phyloP scores from a whole-genome alignment of 2,329 filamentous ascomycete genomes.

The Aspergillus fumigatiaffinis region DNA sequence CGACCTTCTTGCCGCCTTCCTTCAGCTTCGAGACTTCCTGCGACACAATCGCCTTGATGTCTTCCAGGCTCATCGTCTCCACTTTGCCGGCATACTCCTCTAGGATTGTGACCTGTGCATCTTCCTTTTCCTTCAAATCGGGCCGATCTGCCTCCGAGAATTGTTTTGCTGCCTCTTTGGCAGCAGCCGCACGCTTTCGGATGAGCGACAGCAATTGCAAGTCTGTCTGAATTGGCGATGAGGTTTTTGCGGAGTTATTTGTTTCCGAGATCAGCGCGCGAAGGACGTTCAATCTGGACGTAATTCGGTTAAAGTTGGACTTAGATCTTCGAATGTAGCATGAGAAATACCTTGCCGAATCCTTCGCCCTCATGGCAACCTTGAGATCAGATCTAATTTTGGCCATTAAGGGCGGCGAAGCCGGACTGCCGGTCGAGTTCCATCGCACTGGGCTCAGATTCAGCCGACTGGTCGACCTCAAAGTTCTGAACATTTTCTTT shows the following conservation, averaged over 20 bases:
- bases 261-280: slow-evolving; percentile 48
- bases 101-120: slow-evolving; percentile 41
- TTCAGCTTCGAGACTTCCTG: slow-evolving; percentile 34
- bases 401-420: slow-evolving; percentile 41
- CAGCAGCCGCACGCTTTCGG: slow-evolving; percentile 39
- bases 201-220: slow-evolving; percentile 45
- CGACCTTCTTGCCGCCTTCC: slow-evolving; percentile 32
- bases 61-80: slow-evolving; percentile 38
- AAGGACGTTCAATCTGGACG: slow-evolving; percentile 44
- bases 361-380: slow-evolving; percentile 48
- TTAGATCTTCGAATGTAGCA: not conserved
- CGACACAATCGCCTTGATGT: slow-evolving; percentile 36
- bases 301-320: not conserved
- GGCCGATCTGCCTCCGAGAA: slow-evolving; percentile 38
- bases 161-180: slow-evolving; percentile 39
- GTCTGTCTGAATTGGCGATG: slow-evolving; percentile 45
- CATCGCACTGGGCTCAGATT: slow-evolving; percentile 32
- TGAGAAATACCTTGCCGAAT: slow-evolving; percentile 38
- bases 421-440: slow-evolving; percentile 36
- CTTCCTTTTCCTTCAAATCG: slow-evolving; percentile 45
- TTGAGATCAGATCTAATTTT: slow-evolving; percentile 46
- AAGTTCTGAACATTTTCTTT: slow-evolving; percentile 33
- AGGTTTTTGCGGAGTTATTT: slow-evolving; percentile 46
- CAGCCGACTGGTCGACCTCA: slow-evolving; percentile 26
- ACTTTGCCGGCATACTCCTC: slow-evolving; percentile 44